phyloP scores from a whole-genome alignment of 208 protist species.

The Acanthamoeba healyi region DNA sequence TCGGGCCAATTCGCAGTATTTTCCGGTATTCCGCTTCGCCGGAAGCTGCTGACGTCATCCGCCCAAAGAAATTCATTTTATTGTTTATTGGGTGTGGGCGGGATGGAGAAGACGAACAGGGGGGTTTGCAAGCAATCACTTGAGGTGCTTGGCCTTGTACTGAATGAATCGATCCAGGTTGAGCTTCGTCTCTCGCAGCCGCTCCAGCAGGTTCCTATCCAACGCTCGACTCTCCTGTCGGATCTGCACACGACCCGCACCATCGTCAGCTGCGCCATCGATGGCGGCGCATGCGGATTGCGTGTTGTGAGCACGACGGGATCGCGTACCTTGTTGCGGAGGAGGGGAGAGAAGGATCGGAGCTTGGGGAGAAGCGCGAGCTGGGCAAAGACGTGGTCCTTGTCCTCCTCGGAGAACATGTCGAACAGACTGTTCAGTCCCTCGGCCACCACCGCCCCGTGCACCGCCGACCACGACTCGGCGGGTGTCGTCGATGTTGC shows the following conservation, averaged over 20 bases:
- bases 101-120: neutral
- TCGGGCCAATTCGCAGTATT: too few species aligned
- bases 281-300: neutral
- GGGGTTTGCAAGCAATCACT: neutral
- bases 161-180: constrained; percentile 70
- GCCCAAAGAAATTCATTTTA: too few species aligned
- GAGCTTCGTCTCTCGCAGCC: constrained; percentile 55
- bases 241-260: neutral
- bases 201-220: constrained; percentile 36
- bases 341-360: constrained; percentile 22
- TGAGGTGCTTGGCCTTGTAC: constrained; percentile 64
- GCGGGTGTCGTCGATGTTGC: neutral
- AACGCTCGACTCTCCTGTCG: constrained; percentile 6
- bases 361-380: constrained; percentile 61
- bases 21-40: too few species aligned
- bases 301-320: neutral
- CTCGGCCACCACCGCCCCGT: constrained; percentile 52
- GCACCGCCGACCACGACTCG: neutral
- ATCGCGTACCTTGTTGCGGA: constrained; percentile 44
- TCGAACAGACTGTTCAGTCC: constrained; percentile 63
- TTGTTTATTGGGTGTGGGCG: too few species aligned
- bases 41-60: too few species aligned
- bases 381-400: constrained; percentile 57
- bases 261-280: too few species aligned
- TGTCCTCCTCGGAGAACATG: constrained; percentile 73